Base-by-base conservation (phyloP, 495 filamentous ascomycete species). In the Penicillium ochrochloron region DNA sequence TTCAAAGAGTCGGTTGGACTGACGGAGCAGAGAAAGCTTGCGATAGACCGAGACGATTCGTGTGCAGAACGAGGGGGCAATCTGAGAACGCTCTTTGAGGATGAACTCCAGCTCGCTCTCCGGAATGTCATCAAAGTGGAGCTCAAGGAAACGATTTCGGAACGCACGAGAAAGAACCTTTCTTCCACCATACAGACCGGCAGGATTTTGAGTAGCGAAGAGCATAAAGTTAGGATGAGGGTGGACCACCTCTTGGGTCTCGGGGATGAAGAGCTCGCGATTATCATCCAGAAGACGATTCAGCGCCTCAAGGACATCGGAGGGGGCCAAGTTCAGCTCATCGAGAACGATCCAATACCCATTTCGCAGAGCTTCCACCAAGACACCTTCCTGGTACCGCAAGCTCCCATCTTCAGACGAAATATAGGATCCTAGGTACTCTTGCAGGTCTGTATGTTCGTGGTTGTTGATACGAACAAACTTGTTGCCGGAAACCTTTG, bases 381-480 rank as follows among this genome's bases (percentile, higher is more conserved):
- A 77, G n/a, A 97, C 80, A 52, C 96, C 96, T 73, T 99, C 96
- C 76, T 97, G 92, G 66, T 96, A 99, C 17, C 81, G 84, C 55
- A 99, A 82, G 59, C 90, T 89, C 11, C 96, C 96, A 70, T 93
- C 90, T 6, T 88, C 78, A 52, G 88, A 89, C 15, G 96, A 97
- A 10, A 97, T 78, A 70, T 99, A 99, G 0, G 93, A 93, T 17
- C 96, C 96, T 1, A 99, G 82, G 70, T 99, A 99, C 72, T 99
- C 96, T 74, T 99, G 96, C 33, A 99, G 82, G 76, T 99, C 96
- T 0, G 96, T 98, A 72, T 98, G 94, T 68, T 99, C 96, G 73
- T 99, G 96, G 69, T 99, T 99, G 79, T 99, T 99, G 80, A 99
- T 97, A 60, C 96, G 88, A 41, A 99, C 92, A 67, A 97, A 98